These are phyloP conservation scores for Naganishia friedmannii DNA, from an alignment of 768 basidiomycete species.

Conservation along the genomic window DNA sequence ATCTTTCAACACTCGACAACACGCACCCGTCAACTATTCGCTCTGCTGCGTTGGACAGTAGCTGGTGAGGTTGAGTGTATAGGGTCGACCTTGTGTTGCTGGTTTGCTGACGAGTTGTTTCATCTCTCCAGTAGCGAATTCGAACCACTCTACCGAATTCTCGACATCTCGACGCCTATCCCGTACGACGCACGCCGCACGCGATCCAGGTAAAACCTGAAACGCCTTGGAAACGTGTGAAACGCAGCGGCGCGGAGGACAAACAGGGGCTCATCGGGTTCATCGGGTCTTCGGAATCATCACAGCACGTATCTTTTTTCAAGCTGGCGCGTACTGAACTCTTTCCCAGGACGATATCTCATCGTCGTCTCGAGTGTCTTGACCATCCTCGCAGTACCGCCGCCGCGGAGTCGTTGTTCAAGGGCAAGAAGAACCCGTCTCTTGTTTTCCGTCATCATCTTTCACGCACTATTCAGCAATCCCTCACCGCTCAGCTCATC, in stretches of 20 bases:
- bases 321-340: constrained; percentile 20
- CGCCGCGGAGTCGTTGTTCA: not conserved
- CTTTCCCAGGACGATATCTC: not conserved
- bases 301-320: not conserved
- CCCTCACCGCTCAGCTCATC: not conserved
- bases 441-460: not conserved
- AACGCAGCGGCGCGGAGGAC: constrained; percentile 3
- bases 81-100: not conserved
- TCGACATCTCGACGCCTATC: not conserved
- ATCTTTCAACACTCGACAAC: not conserved
- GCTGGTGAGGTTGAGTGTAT: not conserved
- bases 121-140: not conserved
- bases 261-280: constrained; percentile 13
- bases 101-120: not conserved
- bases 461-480: not conserved
- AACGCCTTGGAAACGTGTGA: not conserved
- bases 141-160: not conserved
- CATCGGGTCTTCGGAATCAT: too few relatives aligned
- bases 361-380: not conserved
- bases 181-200: not conserved
- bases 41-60: not conserved
- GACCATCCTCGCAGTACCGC: constrained; percentile 4
- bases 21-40: not conserved
- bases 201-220: not conserved
- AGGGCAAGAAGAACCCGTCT: not conserved